These are phyloP conservation scores for Cladosporium austrohemisphaericum DNA, from an alignment of 2,329 filamentous ascomycete genomes.

Conservation along the genomic window DNA sequence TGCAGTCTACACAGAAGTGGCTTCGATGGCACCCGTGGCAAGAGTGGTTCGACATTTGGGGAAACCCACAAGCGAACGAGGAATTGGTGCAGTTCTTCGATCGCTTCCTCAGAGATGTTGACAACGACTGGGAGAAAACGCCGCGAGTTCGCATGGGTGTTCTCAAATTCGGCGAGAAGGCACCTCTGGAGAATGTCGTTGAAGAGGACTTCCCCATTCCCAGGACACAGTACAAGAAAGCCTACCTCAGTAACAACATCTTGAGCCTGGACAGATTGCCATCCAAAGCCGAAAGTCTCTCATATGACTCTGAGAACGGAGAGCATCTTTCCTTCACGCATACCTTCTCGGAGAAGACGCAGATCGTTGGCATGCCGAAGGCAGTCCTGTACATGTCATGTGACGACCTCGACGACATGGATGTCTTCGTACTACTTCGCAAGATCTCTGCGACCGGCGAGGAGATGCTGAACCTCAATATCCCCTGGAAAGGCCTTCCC, in stretches of 20 bases:
- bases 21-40: conserved; percentile 38
- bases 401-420: conserved; percentile 19
- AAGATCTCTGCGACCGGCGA: conserved; percentile 16
- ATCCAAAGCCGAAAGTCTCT: background rate
- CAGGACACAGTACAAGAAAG: conserved; percentile 13
- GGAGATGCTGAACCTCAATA: conserved; percentile 16
- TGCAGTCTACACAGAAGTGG: conserved; percentile 40
- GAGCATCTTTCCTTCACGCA: conserved; percentile 33
- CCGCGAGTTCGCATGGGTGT: conserved; percentile 42
- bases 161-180: conserved; percentile 34
- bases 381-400: conserved; percentile 42
- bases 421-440: conserved; percentile 19
- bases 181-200: conserved; percentile 21
- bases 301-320: conserved; percentile 18
- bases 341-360: conserved; percentile 38
- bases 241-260: background rate
- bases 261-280: background rate
- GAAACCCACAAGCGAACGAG: conserved; percentile 27
- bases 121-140: conserved; percentile 47
- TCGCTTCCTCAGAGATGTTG: conserved; percentile 38
- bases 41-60: conserved; percentile 45
- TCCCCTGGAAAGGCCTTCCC: conserved; percentile 13
- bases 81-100: conserved; percentile 38
- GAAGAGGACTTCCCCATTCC: conserved; percentile 16
- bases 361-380: conserved; percentile 46